phyloP scores from a whole-genome alignment of 179 eudicot species.

The Corrigiola litoralis region DNA sequence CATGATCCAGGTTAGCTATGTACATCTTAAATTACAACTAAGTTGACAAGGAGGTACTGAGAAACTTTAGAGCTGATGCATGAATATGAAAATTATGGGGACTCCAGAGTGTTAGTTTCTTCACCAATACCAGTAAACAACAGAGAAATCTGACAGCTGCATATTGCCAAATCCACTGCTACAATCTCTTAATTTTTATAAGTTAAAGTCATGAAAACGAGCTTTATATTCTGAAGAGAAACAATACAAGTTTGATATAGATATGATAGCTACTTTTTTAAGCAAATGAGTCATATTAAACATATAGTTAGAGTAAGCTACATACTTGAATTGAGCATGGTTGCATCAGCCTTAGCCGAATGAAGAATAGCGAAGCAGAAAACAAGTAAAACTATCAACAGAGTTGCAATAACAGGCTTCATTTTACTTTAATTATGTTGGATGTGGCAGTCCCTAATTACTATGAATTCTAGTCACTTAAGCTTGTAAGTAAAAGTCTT shows the following conservation, averaged over 20 bases:
- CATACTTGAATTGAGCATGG: constrained; percentile 12
- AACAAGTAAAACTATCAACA: constrained; percentile 19
- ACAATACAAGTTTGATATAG: neutral
- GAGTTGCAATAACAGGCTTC: constrained; percentile 24
- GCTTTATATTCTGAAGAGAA: too few species aligned
- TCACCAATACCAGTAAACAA: too few species aligned
- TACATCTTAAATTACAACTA: neutral
- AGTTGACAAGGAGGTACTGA: neutral
- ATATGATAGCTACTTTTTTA: neutral
- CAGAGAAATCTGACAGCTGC: neutral
- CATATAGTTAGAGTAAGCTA: neutral
- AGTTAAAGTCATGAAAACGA: too few species aligned
- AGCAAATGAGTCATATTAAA: neutral
- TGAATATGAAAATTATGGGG: too few species aligned
- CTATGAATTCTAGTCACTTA: neutral
- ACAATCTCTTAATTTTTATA: neutral
- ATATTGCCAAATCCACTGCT: neutral
- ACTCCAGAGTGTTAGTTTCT: neutral
- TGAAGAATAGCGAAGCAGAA: constrained; percentile 20
- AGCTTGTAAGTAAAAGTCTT: neutral
- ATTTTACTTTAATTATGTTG: constrained; percentile 9
- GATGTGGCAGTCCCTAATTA: neutral
- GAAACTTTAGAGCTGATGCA: neutral
- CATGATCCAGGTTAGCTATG: too few species aligned
- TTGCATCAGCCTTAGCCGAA: constrained; percentile 14